A percentile compares a stretch with the other conserved stretches of the same genome.
phyloP scores from a whole-genome alignment of 768 basidiomycete genomes.

The Tubosaeta sp. region DNA sequence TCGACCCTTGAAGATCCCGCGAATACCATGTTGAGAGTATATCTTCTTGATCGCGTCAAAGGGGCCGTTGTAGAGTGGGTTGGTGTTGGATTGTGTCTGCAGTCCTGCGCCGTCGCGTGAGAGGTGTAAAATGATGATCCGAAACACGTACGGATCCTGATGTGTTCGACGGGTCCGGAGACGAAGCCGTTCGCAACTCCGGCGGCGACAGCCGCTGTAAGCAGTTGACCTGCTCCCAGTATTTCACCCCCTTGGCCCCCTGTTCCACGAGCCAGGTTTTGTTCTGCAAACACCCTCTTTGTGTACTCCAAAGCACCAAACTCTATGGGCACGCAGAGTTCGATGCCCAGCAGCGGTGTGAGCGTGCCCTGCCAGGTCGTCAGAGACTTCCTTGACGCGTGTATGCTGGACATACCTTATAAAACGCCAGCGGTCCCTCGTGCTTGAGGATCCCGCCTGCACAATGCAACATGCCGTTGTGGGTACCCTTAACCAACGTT shows the following conservation, averaged over 20 bases:
- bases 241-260: conserved; percentile 65
- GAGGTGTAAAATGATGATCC: background rate
- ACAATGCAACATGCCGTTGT: conserved; percentile 82
- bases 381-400: background rate
- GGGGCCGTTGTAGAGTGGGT: conserved; percentile 78
- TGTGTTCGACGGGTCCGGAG: conserved; percentile 96
- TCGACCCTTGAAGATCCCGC: conserved; percentile 92
- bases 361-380: conserved; percentile 66
- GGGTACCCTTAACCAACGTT: conserved; percentile 87
- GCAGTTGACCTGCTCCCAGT: conserved; percentile 61
- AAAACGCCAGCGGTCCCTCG: conserved; percentile 91
- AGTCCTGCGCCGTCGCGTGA: conserved; percentile 52
- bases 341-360: conserved; percentile 87
- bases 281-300: conserved; percentile 71
- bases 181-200: conserved; percentile 86
- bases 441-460: conserved; percentile 87
- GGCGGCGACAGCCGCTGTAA: conserved; percentile 74
- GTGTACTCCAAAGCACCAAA: conserved; percentile 85
- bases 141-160: conserved; percentile 59
- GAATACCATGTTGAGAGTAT: conserved; percentile 64
- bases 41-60: conserved; percentile 88
- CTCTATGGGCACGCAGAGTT: conserved; percentile 93
- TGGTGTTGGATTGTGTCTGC: conserved; percentile 82
- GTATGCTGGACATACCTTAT: conserved; percentile 60
- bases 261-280: conserved; percentile 52